These are phyloP conservation scores for Diutina scorzettiae DNA, from an alignment of 1,139 yeast genomes.

Conservation along the genomic window DNA sequence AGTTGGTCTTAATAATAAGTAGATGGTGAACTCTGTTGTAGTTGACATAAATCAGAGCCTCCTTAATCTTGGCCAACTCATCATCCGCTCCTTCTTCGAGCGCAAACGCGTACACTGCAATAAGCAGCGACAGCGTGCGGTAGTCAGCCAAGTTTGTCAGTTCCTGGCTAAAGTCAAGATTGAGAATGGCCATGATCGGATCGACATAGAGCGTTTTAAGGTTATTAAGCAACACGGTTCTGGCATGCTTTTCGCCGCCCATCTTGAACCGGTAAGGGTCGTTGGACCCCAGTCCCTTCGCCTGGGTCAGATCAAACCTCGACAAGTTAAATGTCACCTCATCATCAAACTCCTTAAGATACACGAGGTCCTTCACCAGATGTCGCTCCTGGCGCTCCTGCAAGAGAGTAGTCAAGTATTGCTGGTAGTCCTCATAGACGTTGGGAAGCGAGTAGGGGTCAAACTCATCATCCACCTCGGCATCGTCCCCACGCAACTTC, in stretches of 20 bases:
- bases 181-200: constrained; percentile 4
- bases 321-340: constrained; percentile 2
- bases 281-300: constrained; percentile 3
- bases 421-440: constrained; percentile 5
- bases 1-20: constrained; percentile 5
- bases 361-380: constrained; percentile 1
- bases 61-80: neutral
- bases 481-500: constrained; percentile 1
- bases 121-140: constrained; percentile 5
- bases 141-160: constrained; percentile 4
- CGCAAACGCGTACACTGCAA: neutral
- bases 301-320: constrained; percentile 4
- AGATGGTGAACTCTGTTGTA: constrained; percentile 2
- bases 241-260: constrained; percentile 6
- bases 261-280: constrained; percentile 5
- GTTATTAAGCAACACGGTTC: constrained; percentile 4
- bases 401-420: neutral
- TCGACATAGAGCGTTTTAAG: constrained; percentile 3
- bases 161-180: neutral
- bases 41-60: constrained; percentile 5
- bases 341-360: constrained; percentile 3
- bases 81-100: neutral
- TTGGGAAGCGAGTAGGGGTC: constrained; percentile 2
- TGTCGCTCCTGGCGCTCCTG: neutral
- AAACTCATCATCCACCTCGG: constrained; percentile 2